Base-by-base conservation (phyloP, 257 asterid genomes). In the Forsythia suspensa region DNA sequence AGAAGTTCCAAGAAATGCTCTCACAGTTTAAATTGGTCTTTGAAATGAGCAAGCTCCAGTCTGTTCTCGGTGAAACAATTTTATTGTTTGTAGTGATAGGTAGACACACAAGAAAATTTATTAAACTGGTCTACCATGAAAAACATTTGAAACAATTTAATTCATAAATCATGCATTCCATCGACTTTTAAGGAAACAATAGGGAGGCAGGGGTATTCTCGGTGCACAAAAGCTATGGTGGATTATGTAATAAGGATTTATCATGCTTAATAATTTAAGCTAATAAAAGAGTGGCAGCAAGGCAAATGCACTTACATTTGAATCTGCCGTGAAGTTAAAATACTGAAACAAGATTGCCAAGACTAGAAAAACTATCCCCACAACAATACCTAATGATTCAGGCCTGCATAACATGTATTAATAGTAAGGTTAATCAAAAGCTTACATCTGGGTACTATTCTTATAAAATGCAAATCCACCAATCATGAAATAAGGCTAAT, bases 331-430 rank as follows among this genome's bases (percentile, higher is more conserved):
- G 87, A 90, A 88, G 88, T 91, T 91, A 76, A 70, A 77, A 29
- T 76, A 87, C 74, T 91, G 98, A 83, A 95, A 95, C 86, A 95
- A 85, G 82, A 93, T 95, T 36, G 93, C 86, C 79, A 92, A 87
- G 9, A 91, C 97, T 59, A 95, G 91, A 81, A 93, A 95, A 66
- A 95, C 92, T 42, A 86, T 86, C 77, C 94, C 98, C 72, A 93
- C 91, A 34, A 91, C 94, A 70, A 95, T 92, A 37, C 99, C 99
- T 90, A 95, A 80, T 1, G 99, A 93, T 79, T 95, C 98, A 46
- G 99, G 99, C 87, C 99, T 95, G 98, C 87, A 80, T 36, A 80
- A 72, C 2, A 80, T 66, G 74, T 70, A 10, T 21, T 24, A 43
- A 40, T 37, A 57, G n/a, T 39, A 24, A 76, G 13, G 37, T 68